Percentiles rank a stretch among this genome's conserved stretches.
Evolutionary conservation across 2,329 filamentous ascomycete genomes (phyloP).

Genomic region (Ophiostoma sp.): DNA sequence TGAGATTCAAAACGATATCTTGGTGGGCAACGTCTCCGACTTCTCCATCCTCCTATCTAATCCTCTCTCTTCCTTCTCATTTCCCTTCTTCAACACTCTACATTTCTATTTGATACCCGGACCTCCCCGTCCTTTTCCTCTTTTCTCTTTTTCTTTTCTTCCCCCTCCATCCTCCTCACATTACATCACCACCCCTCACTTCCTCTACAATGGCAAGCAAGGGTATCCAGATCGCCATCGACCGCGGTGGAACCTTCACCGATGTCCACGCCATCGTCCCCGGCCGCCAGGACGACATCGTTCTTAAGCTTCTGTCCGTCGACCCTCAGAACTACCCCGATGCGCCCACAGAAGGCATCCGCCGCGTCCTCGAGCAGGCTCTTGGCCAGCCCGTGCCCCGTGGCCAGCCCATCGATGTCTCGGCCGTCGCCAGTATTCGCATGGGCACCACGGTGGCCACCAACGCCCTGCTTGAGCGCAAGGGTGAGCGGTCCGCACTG

Average conservation of each 20-base stretch:
- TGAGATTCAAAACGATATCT: conserved; percentile 2
- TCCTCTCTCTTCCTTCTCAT: not conserved
- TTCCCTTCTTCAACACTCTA: not conserved
- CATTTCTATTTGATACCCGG: conserved; percentile 1
- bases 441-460: conserved; percentile 97
- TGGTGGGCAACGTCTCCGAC: not conserved
- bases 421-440: conserved; percentile 43
- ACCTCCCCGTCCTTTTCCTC: not conserved
- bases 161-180: not conserved
- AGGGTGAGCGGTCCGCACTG: conserved; percentile 87
- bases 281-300: conserved; percentile 38
- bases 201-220: not conserved
- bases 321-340: conserved; percentile 68
- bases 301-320: conserved; percentile 65
- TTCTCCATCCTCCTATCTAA: not conserved
- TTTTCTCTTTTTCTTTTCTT: not conserved
- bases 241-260: conserved; percentile 27
- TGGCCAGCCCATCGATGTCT: conserved; percentile 51
- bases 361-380: conserved; percentile 44
- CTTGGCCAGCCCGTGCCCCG: conserved; percentile 58
- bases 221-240: conserved; percentile 24
- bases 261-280: conserved; percentile 36
- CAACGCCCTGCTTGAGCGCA: conserved; percentile 85
- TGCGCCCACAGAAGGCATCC: conserved; percentile 68
- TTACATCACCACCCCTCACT: not conserved